Evolutionary conservation across 768 basidiomycete species (phyloP), one percentile per base, ranked within the genome.

Genomic region (Mycena floridula): DNA sequence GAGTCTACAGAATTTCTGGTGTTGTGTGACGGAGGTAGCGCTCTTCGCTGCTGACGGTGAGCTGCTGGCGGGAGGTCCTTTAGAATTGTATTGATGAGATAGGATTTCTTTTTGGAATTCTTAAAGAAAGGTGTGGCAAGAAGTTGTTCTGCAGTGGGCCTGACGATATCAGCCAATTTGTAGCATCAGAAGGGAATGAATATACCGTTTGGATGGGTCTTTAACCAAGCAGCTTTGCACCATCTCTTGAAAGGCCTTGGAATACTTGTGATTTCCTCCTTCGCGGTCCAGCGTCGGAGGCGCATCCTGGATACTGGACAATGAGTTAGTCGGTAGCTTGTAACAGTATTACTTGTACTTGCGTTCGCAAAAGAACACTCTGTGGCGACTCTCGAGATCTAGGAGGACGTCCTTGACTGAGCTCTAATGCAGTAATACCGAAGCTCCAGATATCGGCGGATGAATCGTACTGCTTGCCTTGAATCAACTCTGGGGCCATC

Each of bases 401-500:
- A n/a, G 94, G 94, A 2, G 92, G 89, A 5, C 84, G 79, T 0
- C 94, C 94, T 55, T 89, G 83, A 0, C 89, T 75, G 25, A 97
- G 71, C 60, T 96, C 94, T 37, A 96, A 66, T 13, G 92, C 86
- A n/a, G 92, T 95, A 47, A 97, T 93, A 11, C 90, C 94, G 59
- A 96, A 88, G 46, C 89, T 92, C 92, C 93, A 97, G 46, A 97
- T 93, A 58, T 97, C 94, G 16, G 90, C 90, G 50, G 82, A 77
- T 11, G 81, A 75, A 58, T 94, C 91, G 59, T 94, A 95, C 44
- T 79, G 77, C 52, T 76, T 77, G 40, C 91, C 87, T 52, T 85
- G 76, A 38, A 97, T 88, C 20, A 96, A 76, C 54, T 97, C 94
- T 2, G 94, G 94, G 0, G 94, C 90, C 93, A 96, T 97, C 90